Base-by-base conservation (phyloP, 208 protist genomes). In the Leishmania martiniquensis region DNA sequence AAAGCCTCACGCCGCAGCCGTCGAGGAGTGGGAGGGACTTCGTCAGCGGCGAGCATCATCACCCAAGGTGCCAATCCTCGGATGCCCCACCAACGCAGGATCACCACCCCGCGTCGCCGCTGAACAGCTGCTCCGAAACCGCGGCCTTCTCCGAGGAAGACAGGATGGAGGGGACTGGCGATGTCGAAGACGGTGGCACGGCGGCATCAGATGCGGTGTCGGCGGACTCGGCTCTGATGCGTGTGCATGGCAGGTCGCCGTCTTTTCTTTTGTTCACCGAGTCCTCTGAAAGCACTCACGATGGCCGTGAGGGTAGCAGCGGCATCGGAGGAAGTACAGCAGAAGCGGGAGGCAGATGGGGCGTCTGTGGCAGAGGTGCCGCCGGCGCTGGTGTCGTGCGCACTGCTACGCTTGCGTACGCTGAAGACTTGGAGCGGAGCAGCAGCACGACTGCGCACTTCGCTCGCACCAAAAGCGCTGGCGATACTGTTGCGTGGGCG, bases 201-300 rank as follows among this genome's bases (percentile, higher is more conserved):
- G 44, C 65, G 15, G 15, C 20, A 47, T 25, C 42, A 37, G 6
- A 6, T 17, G 42, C 17, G 45, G 39, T 9, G 45, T 12, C 44
- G n/a, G 47, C 32, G 0, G 73, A 47, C 7, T 63, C 76, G 7
- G 32, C 29, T n/a, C 59, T 60, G n/a, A 60, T 37, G 2, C 13
- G 12, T 32, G 32, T 32, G n/a, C 57, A 65, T 51, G 71, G 51
- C 25, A 74, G 37, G 32, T 62, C 80, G 29, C 75, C 80, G 25
- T 68, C 57, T 42, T 52, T 84, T 57, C 52, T 84, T 15, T 52
- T 80, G 60, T 52, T 77, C 32, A 80, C 80, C 22, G 80, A 77
- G 42, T 66, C 74, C 6, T n/a, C 47, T 1, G 62, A 79, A 34
- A 74, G 70, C 49, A 49, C 6, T 29, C 25, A 29, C 47, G 49